A percentile compares a stretch with the other conserved stretches of the same genome.
Evolutionary conservation across 345 rosid species (phyloP).

Genomic region (Eutrema japonicum): DNA sequence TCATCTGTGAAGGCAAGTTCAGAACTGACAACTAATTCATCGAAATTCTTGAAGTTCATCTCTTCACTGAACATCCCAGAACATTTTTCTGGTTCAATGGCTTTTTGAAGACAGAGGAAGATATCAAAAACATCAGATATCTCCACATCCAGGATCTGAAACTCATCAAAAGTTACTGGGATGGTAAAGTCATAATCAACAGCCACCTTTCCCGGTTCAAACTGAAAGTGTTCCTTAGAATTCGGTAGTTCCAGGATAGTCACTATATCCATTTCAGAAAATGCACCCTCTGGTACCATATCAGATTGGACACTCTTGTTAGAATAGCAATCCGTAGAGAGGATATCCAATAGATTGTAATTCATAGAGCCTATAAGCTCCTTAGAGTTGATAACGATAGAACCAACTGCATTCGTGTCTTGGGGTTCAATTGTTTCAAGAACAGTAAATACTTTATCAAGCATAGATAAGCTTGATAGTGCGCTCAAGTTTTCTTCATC

Average conservation of each 20-base stretch:
- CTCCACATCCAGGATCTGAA: slow-evolving; percentile 54
- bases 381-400: slow-evolving; percentile 41
- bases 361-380: slow-evolving; percentile 55
- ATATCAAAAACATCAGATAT: slow-evolving; percentile 50
- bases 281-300: slow-evolving; percentile 40
- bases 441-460: slow-evolving; percentile 56
- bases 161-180: slow-evolving; percentile 58
- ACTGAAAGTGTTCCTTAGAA: slow-evolving; percentile 37
- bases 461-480: slow-evolving; percentile 46
- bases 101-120: slow-evolving; percentile 48
- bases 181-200: slow-evolving; percentile 38
- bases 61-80: slow-evolving; percentile 58
- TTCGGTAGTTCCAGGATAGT: slow-evolving; percentile 50
- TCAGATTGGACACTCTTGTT: slow-evolving; percentile 52
- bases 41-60: slow-evolving; percentile 65
- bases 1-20: slow-evolving; percentile 79
- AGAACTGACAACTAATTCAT: slow-evolving; percentile 66
- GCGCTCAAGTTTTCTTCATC: slow-evolving; percentile 58
- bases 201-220: slow-evolving; percentile 41
- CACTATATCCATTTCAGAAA: slow-evolving; percentile 52
- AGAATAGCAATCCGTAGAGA: slow-evolving; percentile 53
- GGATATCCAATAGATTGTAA: slow-evolving; percentile 48
- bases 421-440: slow-evolving; percentile 49
- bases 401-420: slow-evolving; percentile 40
- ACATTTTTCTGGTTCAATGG: slow-evolving; percentile 53